Base-by-base conservation (phyloP, 345 rosid genomes). In the Corymbia maculata region DNA sequence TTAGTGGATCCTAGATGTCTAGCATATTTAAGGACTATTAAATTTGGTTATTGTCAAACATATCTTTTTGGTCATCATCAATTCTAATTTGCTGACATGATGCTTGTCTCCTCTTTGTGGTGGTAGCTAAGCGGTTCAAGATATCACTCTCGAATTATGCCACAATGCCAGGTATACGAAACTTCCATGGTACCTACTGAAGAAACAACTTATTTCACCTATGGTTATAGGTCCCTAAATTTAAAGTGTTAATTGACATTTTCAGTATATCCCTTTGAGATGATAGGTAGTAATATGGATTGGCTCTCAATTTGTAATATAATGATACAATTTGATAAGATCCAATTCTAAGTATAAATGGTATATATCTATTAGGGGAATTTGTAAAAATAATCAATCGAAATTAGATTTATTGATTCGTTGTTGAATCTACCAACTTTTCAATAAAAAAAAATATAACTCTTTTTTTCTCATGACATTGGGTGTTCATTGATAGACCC, bases 291-390 rank as follows among this genome's bases (percentile, higher is more conserved):
- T 57, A 57, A 57, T 22, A 3, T 24, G 61, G 61, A 55, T 5
- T 21, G 2, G 13, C 61, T 55, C 26, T 22, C 12, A 21, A 22
- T 22, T 55, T 55, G 19, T 66, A 61, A 61, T n/a, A 7, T 66
- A 0, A 61, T 1, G 0, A 64, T 66, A 7, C 1, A 6, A 14
- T n/a, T 64, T 13, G 8, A 64, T 30, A 14, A 64, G 17, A 13
- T 6, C 30, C 42, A 0, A 64, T 14, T 64, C 75, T 13, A 13
- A 64, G 1, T n/a, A 2, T 14, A 8, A 64, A 64, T 19, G 0
- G 5, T 13, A n/a, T 3, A 64, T n/a, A 13, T 15, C 9, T 64
- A 13, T 64, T 3, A 6, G 75, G 19, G 36, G 17, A n/a, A n/a
- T 64, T 6, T 64, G 42, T 64, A 64, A 64, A 28, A 64, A 64